Base-by-base conservation (phyloP, 768 basidiomycete species). In the Rhodosporidiobolus odoratus region DNA sequence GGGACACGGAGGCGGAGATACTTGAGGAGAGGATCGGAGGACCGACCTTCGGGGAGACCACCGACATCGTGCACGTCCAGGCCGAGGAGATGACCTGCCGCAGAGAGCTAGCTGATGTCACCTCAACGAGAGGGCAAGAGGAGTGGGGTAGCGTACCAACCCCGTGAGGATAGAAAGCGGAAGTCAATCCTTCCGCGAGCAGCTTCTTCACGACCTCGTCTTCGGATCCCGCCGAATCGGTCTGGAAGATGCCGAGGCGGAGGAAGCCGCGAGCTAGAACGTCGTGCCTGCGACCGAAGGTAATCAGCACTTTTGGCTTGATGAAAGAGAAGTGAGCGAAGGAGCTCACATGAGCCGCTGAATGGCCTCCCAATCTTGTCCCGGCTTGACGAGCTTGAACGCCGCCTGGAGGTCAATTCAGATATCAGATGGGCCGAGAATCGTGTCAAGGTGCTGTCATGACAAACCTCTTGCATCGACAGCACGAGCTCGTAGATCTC, bases 111-210 rank as follows among this genome's bases (percentile, higher is more conserved):
- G 10, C 15, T 40, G n/a, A 47, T 4, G 32, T n/a, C 21, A 41
- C 37, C 37, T 27, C 34, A 35, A 35, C 19, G 16, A 32, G 43
- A 41, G 38, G 30, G 9, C 23, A 50, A 13, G 19, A 21, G 17
- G 50, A 30, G 32, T 34, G 25, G 69, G 21, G 40, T 40, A 54
- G 64, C 48, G 50, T 59, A 77, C 81, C 82, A 19, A 83, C 82
- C 4, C 94, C 95, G 77, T 97, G 94, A 16, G 94, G 94, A 85
- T 91, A 97, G 83, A 97, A 97, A 0, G 91, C 90, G 2, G 87
- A 81, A 71, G 87, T 87, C 52, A 90, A 80, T 0, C 92, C 93
- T 8, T 87, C 87, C 25, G 84, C 84, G 12, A 96, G 82, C 65
- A 97, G 87, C 45, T 77, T 74, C 15, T 78, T 73, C 27, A 75